Evolutionary conservation across 2,329 filamentous ascomycete species (phyloP), one percentile per base, ranked within the genome.

Genomic region (Aspergillus sojae): DNA sequence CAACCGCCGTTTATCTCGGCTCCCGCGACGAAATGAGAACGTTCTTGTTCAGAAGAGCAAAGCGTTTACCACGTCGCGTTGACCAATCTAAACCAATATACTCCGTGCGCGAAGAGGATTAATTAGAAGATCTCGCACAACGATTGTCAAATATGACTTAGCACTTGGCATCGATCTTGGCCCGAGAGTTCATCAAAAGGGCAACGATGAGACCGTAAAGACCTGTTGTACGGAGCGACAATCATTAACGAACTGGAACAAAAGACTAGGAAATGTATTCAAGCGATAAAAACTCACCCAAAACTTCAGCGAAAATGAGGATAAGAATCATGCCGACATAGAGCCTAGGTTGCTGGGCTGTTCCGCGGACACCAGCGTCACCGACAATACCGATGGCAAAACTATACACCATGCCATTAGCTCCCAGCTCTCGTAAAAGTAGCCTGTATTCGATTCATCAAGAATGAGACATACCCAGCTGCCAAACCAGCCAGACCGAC

Each of bases 261-360:
- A 23, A 32, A 16, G 28, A 59, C 48, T 41, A 43, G n/a, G 26
- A 39, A 52, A 55, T 50, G 30, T 26, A 36, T n/a, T 26, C 16
- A 23, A 5, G 28, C 32, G 48, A 28, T 2, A 23, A 53, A n/a
- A 28, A 84, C 90, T 67, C 85, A 95, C 93, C 94, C 90, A 97
- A 84, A 72, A 97, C 94, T 94, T 97, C 94, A 72, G 94, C 94
- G 87, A 97, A 97, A 94, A 97, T 97, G 83, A 97, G 92, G 85
- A 97, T 97, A 79, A 97, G 82, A 82, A 97, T 96, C 93, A 97
- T 97, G 83, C 94, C 94, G 78, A 97, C 93, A 82, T 96, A 97
- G 71, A 96, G 87, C 69, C 82, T 77, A 57, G 81, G 82, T 75
- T 84, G 82, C 72, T 84, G 82, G 58, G 82, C 82, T 65, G 81